These are phyloP conservation scores for Oxytropis ochrocephala DNA, from an alignment of 306 rosid genomes.

Conservation along the genomic window DNA sequence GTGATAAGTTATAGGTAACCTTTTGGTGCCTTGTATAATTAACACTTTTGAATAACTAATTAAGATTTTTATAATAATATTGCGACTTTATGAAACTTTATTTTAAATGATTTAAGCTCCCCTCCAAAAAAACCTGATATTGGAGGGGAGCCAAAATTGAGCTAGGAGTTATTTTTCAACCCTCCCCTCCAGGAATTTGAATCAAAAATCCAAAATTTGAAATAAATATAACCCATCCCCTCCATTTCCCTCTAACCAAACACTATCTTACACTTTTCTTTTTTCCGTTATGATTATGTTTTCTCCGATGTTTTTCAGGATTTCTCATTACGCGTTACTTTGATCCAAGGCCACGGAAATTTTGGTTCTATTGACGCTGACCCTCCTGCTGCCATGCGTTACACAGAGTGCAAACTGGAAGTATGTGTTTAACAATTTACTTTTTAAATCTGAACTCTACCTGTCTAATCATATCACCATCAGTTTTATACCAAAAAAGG, in stretches of 20 bases:
- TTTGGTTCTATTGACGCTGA: slow-evolving; percentile 97
- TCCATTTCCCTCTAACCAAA: no score
- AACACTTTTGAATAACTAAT: not conserved
- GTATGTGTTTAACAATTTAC: slow-evolving; percentile 37
- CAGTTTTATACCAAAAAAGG: slow-evolving; percentile 5
- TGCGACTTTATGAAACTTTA: not conserved
- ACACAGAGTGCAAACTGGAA: slow-evolving; percentile 93
- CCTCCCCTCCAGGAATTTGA: no score
- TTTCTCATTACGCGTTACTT: slow-evolving; percentile 78
- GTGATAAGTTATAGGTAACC: not conserved
- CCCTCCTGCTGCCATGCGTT: slow-evolving; percentile 99
- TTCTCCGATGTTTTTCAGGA: slow-evolving; percentile 44
- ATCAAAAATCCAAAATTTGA: no score
- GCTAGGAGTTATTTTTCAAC: no score
- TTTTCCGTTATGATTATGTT: not conserved
- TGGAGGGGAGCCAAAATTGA: no score
- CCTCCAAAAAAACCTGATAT: no score
- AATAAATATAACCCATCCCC: no score
- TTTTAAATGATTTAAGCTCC: no score
- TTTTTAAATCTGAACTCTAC: slow-evolving; percentile 4
- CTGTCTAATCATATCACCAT: not conserved
- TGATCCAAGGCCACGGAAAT: slow-evolving; percentile 96
- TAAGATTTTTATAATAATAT: not conserved
- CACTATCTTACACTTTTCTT: not conserved
- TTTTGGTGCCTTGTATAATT: not conserved